A percentile compares a stretch with the other conserved stretches of the same genome.
These are phyloP conservation scores for Trichophyton mentagrophytes DNA, from an alignment of 2,329 filamentous ascomycete genomes.

Conservation along the genomic window DNA sequence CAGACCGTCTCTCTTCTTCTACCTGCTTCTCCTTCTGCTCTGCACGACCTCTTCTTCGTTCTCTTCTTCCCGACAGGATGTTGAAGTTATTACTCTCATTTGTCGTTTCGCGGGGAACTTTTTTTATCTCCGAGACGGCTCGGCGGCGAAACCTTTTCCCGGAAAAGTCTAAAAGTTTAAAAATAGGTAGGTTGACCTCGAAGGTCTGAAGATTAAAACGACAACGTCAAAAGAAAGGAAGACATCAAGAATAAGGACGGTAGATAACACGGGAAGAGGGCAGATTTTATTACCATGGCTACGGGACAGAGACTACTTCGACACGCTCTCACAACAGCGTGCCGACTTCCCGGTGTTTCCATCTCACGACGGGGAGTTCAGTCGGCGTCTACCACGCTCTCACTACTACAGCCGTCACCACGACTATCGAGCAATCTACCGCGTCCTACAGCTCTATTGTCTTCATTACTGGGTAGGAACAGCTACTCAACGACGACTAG, in stretches of 20 bases:
- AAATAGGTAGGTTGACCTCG: not conserved
- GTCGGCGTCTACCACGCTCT: not conserved
- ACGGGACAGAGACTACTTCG: conserved; percentile 7
- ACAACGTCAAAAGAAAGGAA: not conserved
- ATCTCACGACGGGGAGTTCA: not conserved
- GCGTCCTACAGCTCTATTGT: conserved; percentile 7
- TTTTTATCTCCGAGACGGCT: not conserved
- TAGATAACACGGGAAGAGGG: too few species aligned
- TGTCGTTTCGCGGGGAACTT: not conserved
- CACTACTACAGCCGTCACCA: not conserved
- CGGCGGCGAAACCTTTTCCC: not conserved
- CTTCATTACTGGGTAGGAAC: conserved; percentile 17
- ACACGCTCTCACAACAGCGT: conserved; percentile 2
- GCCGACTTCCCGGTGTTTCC: not conserved
- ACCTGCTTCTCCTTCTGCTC: too few species aligned
- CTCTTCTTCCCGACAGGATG: not conserved
- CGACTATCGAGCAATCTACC: not conserved
- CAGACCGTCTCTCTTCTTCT: too few species aligned
- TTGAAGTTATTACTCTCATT: not conserved
- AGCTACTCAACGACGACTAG: conserved; percentile 14
- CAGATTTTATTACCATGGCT: conserved; percentile 6
- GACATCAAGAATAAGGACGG: not conserved
- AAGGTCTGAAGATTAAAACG: not conserved
- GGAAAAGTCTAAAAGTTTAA: not conserved
- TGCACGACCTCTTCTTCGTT: too few species aligned